Evolutionary conservation across 192 early-diverging fungal genomes (phyloP), one percentile per base, ranked within the genome.

Genomic region (Geosiphon pyriformis): DNA sequence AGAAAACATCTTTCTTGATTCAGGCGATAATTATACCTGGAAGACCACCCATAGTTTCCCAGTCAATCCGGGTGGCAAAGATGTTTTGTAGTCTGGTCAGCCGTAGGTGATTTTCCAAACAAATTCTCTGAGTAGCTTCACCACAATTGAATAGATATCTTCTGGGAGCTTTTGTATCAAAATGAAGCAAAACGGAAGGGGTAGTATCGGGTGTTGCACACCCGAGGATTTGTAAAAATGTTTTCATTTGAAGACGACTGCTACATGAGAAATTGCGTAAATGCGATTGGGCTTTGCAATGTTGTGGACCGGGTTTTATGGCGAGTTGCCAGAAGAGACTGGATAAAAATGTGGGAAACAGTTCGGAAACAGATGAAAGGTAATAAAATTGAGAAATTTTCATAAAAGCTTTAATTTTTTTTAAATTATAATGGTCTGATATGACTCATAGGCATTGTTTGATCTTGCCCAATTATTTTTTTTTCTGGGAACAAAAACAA

Each of bases 141-240:
- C 88, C 82, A 71, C 92, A 94, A 79, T 98, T 98, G 82, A 98
- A 91, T 74, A 98, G 78, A 65, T 95, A 95, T 30, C 90, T 78
- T 50, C 89, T 82, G 22, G 60, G 33, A 31, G 11, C 25, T 20
- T n/a, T 33, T 30, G 59, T 64, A 53, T 91, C 86, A 76, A 92
- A 90, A 61, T 89, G 79, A 26, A 93, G 74, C 56, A 95, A 62
- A 35, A 98, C 73, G 17, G 89, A 85, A 10, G 93, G 75, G 0
- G 73, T 51, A n/a, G 79, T 74, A 49, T 84, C 83, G 23, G 47
- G 56, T 6, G 78, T 80, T 10, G 70, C 68, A 26, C 75, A 72
- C 18, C 83, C 82, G 17, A 85, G 47, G 32, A 85, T 67, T 56
- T 78, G 79, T 18, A 85, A 58, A 65, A 75, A 77, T 4, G 79